These are phyloP conservation scores for Euptelea pleiosperma DNA, from an alignment of 164 flowering plant species.

Conservation along the genomic window DNA sequence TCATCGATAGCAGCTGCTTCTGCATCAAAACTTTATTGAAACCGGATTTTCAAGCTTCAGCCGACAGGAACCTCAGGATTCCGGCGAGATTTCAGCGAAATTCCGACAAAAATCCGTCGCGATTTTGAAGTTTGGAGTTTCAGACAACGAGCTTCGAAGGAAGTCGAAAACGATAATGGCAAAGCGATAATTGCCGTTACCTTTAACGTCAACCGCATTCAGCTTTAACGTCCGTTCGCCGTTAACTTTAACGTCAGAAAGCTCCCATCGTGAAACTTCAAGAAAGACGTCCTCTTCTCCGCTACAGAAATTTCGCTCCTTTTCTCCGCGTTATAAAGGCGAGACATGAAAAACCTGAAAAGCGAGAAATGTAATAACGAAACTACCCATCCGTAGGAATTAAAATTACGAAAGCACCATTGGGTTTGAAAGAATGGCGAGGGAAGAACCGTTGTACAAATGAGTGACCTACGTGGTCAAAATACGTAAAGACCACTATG, in stretches of 20 bases:
- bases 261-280: conserved; percentile 5
- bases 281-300: not conserved
- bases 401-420: conserved; percentile 11
- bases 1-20: not conserved
- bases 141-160: not conserved
- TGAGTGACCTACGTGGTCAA: conserved; percentile 9
- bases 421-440: conserved; percentile 2
- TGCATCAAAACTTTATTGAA: not conserved
- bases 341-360: not conserved
- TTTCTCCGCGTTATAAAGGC: conserved; percentile 18
- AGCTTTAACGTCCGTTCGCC: conserved; percentile 10
- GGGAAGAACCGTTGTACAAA: conserved; percentile 5
- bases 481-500: not conserved
- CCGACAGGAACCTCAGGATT: not conserved
- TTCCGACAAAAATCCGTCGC: not conserved
- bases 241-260: conserved; percentile 17
- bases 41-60: not conserved
- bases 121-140: too few relatives aligned
- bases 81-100: not conserved
- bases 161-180: conserved; percentile 12
- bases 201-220: too few relatives aligned
- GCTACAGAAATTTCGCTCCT: conserved; percentile 13
- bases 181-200: conserved; percentile 4
- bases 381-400: not conserved
- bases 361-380: not conserved